Evolutionary conservation across 2,329 filamentous ascomycete genomes (phyloP).

Genomic region (Atkinsonella texensis): DNA sequence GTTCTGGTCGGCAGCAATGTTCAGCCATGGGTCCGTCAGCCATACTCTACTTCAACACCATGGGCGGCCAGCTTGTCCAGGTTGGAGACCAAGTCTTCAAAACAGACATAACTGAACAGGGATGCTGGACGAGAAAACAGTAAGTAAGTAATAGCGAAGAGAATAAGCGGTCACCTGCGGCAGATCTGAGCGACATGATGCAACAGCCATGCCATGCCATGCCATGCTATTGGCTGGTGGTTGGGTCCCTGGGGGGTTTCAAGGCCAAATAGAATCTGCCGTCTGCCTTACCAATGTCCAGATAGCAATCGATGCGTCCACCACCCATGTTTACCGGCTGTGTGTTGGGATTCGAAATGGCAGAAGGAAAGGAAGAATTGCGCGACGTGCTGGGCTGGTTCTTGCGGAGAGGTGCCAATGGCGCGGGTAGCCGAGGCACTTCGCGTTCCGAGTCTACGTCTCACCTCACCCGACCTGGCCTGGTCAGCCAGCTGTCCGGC

Average conservation of each 20-base stretch:
- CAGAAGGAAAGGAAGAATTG: neutral
- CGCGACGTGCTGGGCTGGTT: too few species aligned
- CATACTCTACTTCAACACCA: conserved; percentile 54
- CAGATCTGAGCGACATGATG: too few species aligned
- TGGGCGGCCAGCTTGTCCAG: conserved; percentile 41
- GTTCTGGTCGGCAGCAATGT: neutral
- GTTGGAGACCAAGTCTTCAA: conserved; percentile 47
- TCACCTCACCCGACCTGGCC: too few species aligned
- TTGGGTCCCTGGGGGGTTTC: neutral
- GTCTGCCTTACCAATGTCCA: conserved; percentile 46
- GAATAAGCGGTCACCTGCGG: neutral
- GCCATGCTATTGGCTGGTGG: neutral
- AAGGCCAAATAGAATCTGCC: neutral
- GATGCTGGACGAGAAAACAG: conserved; percentile 40
- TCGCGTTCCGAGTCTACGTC: too few species aligned
- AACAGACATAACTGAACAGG: conserved; percentile 43
- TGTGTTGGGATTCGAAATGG: too few species aligned
- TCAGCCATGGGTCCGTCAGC: neutral
- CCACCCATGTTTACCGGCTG: conserved; percentile 35
- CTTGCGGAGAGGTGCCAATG: too few species aligned
- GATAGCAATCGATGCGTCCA: conserved; percentile 51
- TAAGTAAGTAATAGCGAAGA: neutral
- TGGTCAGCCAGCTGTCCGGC: too few species aligned
- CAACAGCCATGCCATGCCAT: neutral
- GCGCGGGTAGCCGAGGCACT: too few species aligned